These are phyloP conservation scores for Hawksworthiomyces lignivorus DNA, from an alignment of 2,329 filamentous ascomycete species.

Conservation along the genomic window DNA sequence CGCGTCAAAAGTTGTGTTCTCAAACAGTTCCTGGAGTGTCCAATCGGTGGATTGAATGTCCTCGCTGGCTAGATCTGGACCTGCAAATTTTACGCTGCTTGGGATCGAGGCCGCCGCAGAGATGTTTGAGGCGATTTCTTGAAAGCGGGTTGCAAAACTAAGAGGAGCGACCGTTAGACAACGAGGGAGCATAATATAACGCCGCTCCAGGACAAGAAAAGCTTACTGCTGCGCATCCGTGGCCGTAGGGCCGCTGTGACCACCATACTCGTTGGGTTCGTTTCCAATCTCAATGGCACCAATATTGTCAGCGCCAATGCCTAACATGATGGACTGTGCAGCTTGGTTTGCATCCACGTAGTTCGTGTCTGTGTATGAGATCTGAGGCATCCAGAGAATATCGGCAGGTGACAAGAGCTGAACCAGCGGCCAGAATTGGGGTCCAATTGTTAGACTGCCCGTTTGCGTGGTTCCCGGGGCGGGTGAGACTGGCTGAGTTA, in stretches of 20 bases:
- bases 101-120: neutral
- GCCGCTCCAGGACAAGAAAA: too few species aligned
- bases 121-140: conserved; percentile 1
- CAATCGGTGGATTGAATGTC: neutral
- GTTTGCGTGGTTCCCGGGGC: neutral
- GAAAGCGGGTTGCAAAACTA: neutral
- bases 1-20: neutral
- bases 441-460: neutral
- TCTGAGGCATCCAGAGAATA: neutral
- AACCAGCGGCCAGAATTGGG: neutral
- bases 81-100: neutral
- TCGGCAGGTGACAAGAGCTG: neutral
- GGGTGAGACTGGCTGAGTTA: neutral
- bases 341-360: neutral
- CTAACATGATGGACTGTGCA: conserved; percentile 1
- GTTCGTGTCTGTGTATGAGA: neutral
- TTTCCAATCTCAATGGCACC: conserved; percentile 6
- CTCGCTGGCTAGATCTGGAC: conserved; percentile 1
- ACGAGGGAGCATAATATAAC: too few species aligned
- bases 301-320: neutral
- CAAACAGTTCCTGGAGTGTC: neutral
- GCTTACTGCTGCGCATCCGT: conserved; percentile 1
- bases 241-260: neutral
- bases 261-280: conserved; percentile 1
- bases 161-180: too few species aligned